Conservation (phyloP, 352 stramenopile genomes). For the Phytopythium oedochilum region DNA sequence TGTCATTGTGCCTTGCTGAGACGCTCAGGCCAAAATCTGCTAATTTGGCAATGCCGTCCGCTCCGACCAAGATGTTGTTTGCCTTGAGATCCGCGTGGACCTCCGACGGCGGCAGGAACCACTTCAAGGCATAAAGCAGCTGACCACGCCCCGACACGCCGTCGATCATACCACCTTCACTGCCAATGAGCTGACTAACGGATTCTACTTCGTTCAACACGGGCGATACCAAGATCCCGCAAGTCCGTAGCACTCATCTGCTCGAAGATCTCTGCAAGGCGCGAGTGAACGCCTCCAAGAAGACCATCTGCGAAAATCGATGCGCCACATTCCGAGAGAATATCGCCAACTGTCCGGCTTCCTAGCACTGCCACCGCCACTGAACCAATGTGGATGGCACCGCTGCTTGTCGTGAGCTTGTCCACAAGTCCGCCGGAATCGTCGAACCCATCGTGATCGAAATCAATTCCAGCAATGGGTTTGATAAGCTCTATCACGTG, state of each 20-base stretch:
- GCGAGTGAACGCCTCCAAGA: neutral
- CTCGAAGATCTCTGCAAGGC: neutral
- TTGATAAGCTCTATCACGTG: neutral
- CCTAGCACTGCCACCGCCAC: neutral
- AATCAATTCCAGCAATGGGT: neutral
- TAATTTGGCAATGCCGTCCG: neutral
- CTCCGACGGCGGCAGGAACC: neutral
- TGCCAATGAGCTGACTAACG: too few relatives aligned
- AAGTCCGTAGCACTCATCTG: neutral
- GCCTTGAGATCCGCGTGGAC: neutral
- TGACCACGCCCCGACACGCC: too few relatives aligned
- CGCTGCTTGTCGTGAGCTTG: neutral
- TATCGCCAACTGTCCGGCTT: neutral
- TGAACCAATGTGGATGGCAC: neutral
- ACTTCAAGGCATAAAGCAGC: too few relatives aligned
- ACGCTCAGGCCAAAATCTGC: slow-evolving; percentile 10
- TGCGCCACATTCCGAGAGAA: neutral
- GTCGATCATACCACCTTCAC: neutral
- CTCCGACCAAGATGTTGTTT: neutral
- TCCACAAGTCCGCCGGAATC: neutral
- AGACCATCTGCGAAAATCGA: too few relatives aligned
- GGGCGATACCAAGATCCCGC: too few relatives aligned
- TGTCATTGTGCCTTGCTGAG: too few relatives aligned
- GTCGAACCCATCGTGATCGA: neutral
- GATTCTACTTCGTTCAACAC: too few relatives aligned